A percentile compares a stretch with the other conserved stretches of the same genome.
phyloP scores from a whole-genome alignment of 2,329 filamentous ascomycete genomes.

The Penicillium fuscoglaucum region DNA sequence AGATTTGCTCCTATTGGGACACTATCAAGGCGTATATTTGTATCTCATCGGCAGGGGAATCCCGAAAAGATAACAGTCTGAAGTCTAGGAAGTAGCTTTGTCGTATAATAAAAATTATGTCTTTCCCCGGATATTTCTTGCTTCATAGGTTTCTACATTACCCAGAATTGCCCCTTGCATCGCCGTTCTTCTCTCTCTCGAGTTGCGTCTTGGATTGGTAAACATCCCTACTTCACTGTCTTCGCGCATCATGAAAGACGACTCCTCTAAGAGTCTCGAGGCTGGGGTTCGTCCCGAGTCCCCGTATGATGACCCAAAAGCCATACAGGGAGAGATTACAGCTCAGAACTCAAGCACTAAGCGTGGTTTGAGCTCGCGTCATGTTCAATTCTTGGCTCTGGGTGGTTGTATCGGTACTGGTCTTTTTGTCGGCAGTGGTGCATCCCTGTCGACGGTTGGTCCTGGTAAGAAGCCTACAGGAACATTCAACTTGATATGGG shows the following conservation, averaged over 20 bases:
- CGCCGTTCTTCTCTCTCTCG: background rate
- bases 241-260: slow-evolving; percentile 7
- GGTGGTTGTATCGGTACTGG: slow-evolving; percentile 51
- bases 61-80: background rate
- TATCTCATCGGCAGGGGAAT: background rate
- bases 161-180: background rate
- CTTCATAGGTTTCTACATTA: background rate
- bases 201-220: background rate
- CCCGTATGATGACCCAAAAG: slow-evolving; percentile 12
- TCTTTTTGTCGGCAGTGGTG: slow-evolving; percentile 54
- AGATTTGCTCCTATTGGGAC: background rate
- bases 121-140: background rate
- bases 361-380: slow-evolving; percentile 29
- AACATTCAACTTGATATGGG: background rate
- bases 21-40: background rate
- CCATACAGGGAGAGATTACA: slow-evolving; percentile 10
- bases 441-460: slow-evolving; percentile 50
- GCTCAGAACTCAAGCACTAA: slow-evolving; percentile 13
- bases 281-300: background rate
- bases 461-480: slow-evolving; percentile 31
- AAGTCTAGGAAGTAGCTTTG: background rate
- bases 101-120: background rate
- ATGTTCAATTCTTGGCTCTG: slow-evolving; percentile 34
- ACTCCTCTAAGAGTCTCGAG: slow-evolving; percentile 10
- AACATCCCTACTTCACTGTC: background rate